A percentile compares a stretch with the other conserved stretches of the same genome.
These are phyloP conservation scores for Zasmidium cellare DNA, from an alignment of 2,329 filamentous ascomycete species.

Conservation along the genomic window DNA sequence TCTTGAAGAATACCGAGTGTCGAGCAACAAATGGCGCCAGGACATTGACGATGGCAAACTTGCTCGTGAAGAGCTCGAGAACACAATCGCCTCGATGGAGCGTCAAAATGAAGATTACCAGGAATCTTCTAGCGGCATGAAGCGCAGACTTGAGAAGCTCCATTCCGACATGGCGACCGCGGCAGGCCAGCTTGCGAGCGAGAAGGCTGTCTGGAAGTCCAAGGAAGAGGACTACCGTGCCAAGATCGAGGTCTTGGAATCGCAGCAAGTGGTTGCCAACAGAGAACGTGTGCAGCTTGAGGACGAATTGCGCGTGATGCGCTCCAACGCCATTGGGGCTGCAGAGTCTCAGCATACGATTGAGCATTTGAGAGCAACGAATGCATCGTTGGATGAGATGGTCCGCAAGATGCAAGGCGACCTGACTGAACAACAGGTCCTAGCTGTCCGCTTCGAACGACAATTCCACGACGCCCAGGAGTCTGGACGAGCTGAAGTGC, in stretches of 20 bases:
- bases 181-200: conserved; percentile 75
- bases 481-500: conserved; percentile 74
- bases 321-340: conserved; percentile 68
- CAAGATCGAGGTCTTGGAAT: conserved; percentile 56
- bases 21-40: conserved; percentile 59
- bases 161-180: conserved; percentile 84
- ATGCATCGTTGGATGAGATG: conserved; percentile 29
- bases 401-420: conserved; percentile 49
- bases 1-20: conserved; percentile 63
- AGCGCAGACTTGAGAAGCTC: conserved; percentile 77
- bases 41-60: conserved; percentile 58
- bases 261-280: conserved; percentile 49
- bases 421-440: conserved; percentile 71
- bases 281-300: conserved; percentile 47
- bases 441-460: conserved; percentile 68
- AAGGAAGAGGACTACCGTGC: conserved; percentile 59
- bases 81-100: conserved; percentile 66
- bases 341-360: conserved; percentile 78
- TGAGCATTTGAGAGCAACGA: conserved; percentile 33
- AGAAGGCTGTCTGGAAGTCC: conserved; percentile 76
- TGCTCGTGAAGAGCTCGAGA: conserved; percentile 67
- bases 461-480: conserved; percentile 85
- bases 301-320: conserved; percentile 47
- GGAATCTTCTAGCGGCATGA: conserved; percentile 58
- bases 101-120: conserved; percentile 85